These are phyloP conservation scores for Kurtzmaniella cleridarum DNA, from an alignment of 805 yeast species.

Conservation along the genomic window DNA sequence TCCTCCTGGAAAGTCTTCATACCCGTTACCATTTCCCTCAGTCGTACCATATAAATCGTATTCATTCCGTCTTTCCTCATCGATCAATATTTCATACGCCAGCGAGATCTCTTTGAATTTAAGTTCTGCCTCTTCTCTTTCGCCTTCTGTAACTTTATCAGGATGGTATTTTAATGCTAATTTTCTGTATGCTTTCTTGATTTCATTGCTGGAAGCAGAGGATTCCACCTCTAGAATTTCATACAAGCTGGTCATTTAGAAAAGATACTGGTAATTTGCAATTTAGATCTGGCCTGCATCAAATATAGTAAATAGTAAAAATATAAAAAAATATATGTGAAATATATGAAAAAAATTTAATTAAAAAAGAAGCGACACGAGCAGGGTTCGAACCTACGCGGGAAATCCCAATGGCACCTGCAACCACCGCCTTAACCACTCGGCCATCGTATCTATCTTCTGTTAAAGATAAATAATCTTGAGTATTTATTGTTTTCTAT, in stretches of 20 bases:
- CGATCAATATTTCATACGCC: constrained; percentile 80
- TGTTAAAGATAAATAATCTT: constrained; percentile 3
- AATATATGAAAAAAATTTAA: constrained; percentile 11
- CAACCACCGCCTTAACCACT: constrained; percentile 76
- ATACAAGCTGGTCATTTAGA: constrained; percentile 36
- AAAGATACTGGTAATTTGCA: neutral
- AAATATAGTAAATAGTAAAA: neutral
- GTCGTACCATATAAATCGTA: constrained; percentile 55
- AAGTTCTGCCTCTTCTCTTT: constrained; percentile 65
- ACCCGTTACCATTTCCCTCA: constrained; percentile 18
- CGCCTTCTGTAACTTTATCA: constrained; percentile 71
- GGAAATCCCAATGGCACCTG: constrained; percentile 71
- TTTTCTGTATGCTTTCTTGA: constrained; percentile 78
- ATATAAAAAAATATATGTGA: neutral
- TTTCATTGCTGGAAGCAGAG: constrained; percentile 64
- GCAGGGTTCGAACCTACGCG: constrained; percentile 81
- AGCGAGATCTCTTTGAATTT: constrained; percentile 78
- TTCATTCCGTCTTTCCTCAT: constrained; percentile 54
- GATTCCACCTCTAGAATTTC: constrained; percentile 64
- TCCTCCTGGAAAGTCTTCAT: constrained; percentile 20
- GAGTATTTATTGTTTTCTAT: no score
- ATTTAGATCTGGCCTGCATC: neutral
- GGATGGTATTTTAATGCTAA: constrained; percentile 85
- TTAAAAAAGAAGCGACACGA: constrained; percentile 54
- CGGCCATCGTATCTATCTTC: constrained; percentile 51